Percentiles rank a stretch among this genome's conserved stretches.
phyloP scores from a whole-genome alignment of 768 basidiomycete species.

The Rhizopogon vinicolor region DNA sequence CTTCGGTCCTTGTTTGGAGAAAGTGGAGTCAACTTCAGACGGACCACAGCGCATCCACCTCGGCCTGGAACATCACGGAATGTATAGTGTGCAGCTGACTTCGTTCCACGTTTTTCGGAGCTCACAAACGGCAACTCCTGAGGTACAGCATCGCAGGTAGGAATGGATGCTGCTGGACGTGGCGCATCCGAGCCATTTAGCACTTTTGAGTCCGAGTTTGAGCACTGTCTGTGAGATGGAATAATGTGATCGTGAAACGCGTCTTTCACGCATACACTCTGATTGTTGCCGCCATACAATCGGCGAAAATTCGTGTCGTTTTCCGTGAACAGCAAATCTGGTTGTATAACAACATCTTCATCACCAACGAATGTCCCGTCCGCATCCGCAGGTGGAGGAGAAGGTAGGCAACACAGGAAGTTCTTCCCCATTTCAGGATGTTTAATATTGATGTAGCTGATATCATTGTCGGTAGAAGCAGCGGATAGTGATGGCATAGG shows the following conservation, averaged over 20 bases:
- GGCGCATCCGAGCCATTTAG: neutral
- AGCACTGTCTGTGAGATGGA: constrained; percentile 60
- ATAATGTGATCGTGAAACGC: constrained; percentile 99
- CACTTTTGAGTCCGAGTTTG: constrained; percentile 1
- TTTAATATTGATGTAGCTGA: constrained; percentile 61
- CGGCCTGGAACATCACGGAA: constrained; percentile 84
- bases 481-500: constrained; percentile 58
- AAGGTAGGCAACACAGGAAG: constrained; percentile 85
- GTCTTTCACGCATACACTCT: constrained; percentile 84
- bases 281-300: constrained; percentile 86
- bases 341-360: constrained; percentile 58
- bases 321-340: constrained; percentile 90
- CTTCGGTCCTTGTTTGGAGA: constrained; percentile 72
- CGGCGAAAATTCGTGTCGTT: constrained; percentile 96
- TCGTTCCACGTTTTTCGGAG: constrained; percentile 84
- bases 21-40: constrained; percentile 84
- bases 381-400: constrained; percentile 84
- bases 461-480: constrained; percentile 42
- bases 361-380: constrained; percentile 59
- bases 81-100: constrained; percentile 87
- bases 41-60: constrained; percentile 93
- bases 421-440: constrained; percentile 75
- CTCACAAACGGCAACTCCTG: constrained; percentile 56
- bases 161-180: neutral
- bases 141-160: neutral